Conservation (phyloP, 441 rosid genomes). For the Erysimum cheiri region DNA sequence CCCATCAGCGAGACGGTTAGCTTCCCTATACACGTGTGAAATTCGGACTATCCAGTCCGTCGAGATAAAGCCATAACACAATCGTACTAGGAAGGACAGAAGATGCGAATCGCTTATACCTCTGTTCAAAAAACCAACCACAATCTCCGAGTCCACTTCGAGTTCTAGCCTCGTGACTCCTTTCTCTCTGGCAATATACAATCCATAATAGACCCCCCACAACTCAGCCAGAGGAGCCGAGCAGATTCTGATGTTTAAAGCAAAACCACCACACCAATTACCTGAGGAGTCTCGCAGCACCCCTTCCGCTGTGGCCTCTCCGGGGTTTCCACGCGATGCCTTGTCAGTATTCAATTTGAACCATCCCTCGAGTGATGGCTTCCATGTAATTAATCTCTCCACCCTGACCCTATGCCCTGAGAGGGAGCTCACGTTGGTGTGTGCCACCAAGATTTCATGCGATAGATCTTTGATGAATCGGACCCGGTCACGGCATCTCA, state of each 20-base stretch:
- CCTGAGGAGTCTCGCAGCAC: neutral
- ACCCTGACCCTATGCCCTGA: no score
- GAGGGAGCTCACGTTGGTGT: no score
- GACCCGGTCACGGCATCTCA: no score
- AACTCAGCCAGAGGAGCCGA: neutral
- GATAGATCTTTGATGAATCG: no score
- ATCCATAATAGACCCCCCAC: neutral
- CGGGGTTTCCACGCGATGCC: neutral
- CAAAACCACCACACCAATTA: neutral
- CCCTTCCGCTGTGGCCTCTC: rapidly evolving
- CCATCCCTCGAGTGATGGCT: no score
- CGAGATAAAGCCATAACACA: no score
- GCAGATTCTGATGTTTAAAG: rapidly evolving
- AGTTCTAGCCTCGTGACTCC: neutral
- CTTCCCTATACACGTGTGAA: no score
- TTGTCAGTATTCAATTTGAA: neutral
- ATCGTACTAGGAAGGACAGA: no score
- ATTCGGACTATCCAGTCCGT: no score
- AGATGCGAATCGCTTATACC: neutral
- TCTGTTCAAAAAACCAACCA: neutral
- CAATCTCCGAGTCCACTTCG: neutral
- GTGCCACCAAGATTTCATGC: no score
- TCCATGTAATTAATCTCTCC: no score
- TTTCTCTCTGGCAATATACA: neutral
- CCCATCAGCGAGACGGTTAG: no score